Conservation (phyloP, 78 protist genomes). For the Cyanophora paradoxa region DNA sequence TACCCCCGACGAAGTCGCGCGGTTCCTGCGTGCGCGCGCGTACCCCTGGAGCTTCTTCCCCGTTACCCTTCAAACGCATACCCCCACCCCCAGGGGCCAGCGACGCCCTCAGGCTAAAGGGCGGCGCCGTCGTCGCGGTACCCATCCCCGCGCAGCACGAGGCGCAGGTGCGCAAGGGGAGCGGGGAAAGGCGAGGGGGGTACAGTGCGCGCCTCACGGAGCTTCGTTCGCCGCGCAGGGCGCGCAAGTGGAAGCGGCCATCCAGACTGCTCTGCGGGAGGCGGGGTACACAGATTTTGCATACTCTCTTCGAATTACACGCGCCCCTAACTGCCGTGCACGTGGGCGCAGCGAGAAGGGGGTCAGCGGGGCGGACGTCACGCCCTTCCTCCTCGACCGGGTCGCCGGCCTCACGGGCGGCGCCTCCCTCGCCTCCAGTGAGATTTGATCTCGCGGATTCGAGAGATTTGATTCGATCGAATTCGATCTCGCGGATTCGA, state of each 20-base stretch:
- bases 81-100: too few species aligned
- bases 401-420: constrained; percentile 43
- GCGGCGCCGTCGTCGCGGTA: constrained; percentile 1
- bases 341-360: too few species aligned
- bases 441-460: too few species aligned
- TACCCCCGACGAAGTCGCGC: background rate
- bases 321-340: too few species aligned
- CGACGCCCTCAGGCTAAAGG: background rate
- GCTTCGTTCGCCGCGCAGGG: background rate
- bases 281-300: too few species aligned
- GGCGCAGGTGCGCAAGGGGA: constrained; percentile 7
- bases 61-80: too few species aligned
- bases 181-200: background rate
- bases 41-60: background rate
- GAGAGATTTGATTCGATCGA: too few species aligned
- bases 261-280: constrained; percentile 43
- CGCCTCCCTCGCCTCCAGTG: too few species aligned
- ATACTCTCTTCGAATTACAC: too few species aligned
- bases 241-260: constrained; percentile 36
- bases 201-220: background rate
- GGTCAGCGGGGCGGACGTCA: constrained; percentile 68
- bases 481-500: too few species aligned
- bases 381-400: constrained; percentile 81
- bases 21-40: background rate
- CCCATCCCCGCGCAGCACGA: constrained; percentile 67